Evolutionary conservation across 441 rosid species (phyloP), one percentile per base, ranked within the genome.

Genomic region (Populus hybrid): DNA sequence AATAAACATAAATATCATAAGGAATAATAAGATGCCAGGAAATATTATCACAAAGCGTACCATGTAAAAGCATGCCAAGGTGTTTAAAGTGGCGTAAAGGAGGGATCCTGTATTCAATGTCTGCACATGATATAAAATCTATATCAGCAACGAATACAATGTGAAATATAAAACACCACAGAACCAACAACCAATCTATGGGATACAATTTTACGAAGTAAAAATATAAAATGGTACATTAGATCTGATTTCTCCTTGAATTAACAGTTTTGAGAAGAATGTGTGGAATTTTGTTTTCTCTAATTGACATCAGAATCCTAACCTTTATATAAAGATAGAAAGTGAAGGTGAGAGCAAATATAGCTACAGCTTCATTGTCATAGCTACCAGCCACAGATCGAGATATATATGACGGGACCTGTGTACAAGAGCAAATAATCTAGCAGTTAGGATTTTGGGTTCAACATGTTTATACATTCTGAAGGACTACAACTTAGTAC

Each of bases 341-440:
- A 5, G 99, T 97, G 86, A 89, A 91, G 81, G 95, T 93, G 84
- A 97, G 87, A 74, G 99, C 98, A 89, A 97, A 97, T 84, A 97
- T 97, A 72, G 99, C 99, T 67, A 93, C 99, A 79, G 99, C 99
- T 90, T 97, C 99, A 86, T 97, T 97, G 88, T 97, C 97, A 82
- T 97, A 97, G 86, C 99, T 97, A 79, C 99, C 99, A 84, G 99
- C 99, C 74, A 97, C 99, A 74, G 99, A 97, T 71, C 98, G 89
- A 50, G 98, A 97, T 77, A 95, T 92, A 85, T 97, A 95, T 72
- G 99, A 97, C 61, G 99, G 99, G 79, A 97, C 99, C 99, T 97
- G 84, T 78, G 80, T 85, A 84, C 6, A 61, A 74, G 57, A 38
- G 26, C 68, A 79, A 34, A 64, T 69, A 79, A n/a, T 46, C 54